A percentile compares a stretch with the other conserved stretches of the same genome.
Evolutionary conservation across 139 green algal species (phyloP).

Genomic region (Coelastrella sp.): DNA sequence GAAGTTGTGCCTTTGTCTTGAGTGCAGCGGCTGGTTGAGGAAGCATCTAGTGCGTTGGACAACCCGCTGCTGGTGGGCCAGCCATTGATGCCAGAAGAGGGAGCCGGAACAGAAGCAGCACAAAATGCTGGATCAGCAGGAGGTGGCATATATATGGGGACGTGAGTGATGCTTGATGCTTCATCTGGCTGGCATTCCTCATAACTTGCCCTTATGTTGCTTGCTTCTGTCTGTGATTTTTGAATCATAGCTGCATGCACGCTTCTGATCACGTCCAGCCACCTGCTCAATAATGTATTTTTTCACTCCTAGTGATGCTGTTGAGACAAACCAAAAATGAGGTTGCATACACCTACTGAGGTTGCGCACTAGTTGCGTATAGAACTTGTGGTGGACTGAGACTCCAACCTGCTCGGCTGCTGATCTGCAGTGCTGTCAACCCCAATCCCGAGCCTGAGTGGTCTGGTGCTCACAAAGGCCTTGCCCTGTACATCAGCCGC

Average conservation of each 20-base stretch:
- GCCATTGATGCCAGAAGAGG: conserved; percentile 66
- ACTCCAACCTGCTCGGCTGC: background rate
- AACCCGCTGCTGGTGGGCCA: conserved; percentile 83
- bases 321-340: too few species aligned
- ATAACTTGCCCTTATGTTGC: too few species aligned
- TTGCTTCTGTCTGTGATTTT: too few species aligned
- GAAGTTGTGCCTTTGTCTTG: too few species aligned
- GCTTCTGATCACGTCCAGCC: too few species aligned
- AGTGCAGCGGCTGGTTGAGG: conserved; percentile 54
- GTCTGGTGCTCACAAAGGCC: conserved; percentile 83
- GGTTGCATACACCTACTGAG: too few species aligned
- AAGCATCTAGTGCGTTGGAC: conserved; percentile 78
- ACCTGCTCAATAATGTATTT: too few species aligned
- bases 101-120: background rate
- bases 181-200: too few species aligned
- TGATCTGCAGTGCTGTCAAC: conserved; percentile 59
- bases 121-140: background rate
- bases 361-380: too few species aligned
- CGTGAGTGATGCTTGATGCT: conserved; percentile 40
- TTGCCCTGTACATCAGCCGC: conserved; percentile 83
- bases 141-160: conserved; percentile 83
- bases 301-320: too few species aligned
- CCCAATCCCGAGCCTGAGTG: conserved; percentile 84
- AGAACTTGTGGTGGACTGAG: too few species aligned
- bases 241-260: too few species aligned